Base-by-base conservation (phyloP, 2,329 filamentous ascomycete species). In the Trichoderma hamatum region DNA sequence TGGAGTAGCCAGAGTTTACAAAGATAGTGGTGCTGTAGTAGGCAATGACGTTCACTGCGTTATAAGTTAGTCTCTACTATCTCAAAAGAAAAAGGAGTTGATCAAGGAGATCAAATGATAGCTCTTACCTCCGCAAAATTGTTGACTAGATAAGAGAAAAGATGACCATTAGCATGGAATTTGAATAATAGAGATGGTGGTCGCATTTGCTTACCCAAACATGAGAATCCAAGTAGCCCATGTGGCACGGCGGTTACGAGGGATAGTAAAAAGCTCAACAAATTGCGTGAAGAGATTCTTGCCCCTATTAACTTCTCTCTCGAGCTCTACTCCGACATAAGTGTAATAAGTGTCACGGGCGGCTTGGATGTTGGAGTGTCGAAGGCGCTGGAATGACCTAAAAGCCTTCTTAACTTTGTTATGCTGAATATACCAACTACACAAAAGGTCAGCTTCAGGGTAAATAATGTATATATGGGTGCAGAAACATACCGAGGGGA, bases 191-290 rank as follows among this genome's bases (percentile, higher is more conserved):
- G 13, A 39, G 3, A 39, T 16, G 5, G 24, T 21, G 16, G 24
- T 14, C 6, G 14, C 30, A 28, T 5, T 26, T 16, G 49, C 63
- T 66, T 58, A 66, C 63, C 78, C 81, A 67, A 87, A 85, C 69
- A 92, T 92, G 70, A 91, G 88, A 0, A 85, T 84, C 71, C 85
- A 86, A 0, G 88, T 87, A 3, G 89, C 89, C 46, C 88, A 82
- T 2, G 88, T 90, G 0, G 90, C 90, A 34, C 85, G 82, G 13
- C 85, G 81, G 5, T 86, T 80, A 36, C 87, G 81, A 1, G 85
- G 83, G 56, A 88, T 81, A 5, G 84, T 86, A 72, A 88, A 85
- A 1, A 85, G 77, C 72, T 88, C 84, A 24, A 80, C 62, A 61
- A 86, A 83, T 13, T 85, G 82, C 28, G 79, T 82, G 43, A 75